phyloP scores from a whole-genome alignment of 345 rosid genomes.

The Gossypium australe region DNA sequence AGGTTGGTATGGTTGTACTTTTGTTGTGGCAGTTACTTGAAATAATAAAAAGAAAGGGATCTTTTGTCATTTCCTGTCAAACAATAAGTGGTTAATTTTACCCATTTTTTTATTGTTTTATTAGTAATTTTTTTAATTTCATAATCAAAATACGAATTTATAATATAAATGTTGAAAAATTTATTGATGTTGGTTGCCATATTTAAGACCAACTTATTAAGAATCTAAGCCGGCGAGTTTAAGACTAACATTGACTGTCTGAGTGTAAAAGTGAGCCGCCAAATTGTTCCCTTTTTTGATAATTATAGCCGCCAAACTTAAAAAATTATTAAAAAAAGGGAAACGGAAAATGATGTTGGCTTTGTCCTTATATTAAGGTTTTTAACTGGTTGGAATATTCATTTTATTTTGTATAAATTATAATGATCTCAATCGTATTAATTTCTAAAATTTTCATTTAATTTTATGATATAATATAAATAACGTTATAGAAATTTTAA shows the following conservation, averaged over 20 bases:
- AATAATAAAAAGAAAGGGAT: slow-evolving; percentile 6
- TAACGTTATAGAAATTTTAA: no score
- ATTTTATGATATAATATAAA: no score
- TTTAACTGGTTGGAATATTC: background rate
- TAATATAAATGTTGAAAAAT: background rate
- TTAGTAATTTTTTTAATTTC: no score
- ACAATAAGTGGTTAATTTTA: no score
- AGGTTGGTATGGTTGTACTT: background rate
- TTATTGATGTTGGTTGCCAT: background rate
- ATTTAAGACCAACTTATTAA: background rate
- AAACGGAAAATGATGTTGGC: slow-evolving; percentile 10
- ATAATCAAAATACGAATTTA: no score
- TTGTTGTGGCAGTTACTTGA: background rate
- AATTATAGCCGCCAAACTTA: slow-evolving; percentile 33
- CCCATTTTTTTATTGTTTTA: no score
- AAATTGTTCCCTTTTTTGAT: slow-evolving; percentile 10
- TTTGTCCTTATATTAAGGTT: background rate
- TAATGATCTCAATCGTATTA: no score
- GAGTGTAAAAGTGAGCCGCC: slow-evolving; percentile 29
- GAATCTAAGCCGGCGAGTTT: slow-evolving; percentile 15
- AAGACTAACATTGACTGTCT: slow-evolving; percentile 15
- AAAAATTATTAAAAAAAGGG: no score
- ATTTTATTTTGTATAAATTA: no score
- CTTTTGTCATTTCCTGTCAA: slow-evolving; percentile 8
- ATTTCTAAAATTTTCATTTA: no score